These are phyloP conservation scores for Vicia faba DNA, from an alignment of 306 rosid genomes.

Conservation along the genomic window DNA sequence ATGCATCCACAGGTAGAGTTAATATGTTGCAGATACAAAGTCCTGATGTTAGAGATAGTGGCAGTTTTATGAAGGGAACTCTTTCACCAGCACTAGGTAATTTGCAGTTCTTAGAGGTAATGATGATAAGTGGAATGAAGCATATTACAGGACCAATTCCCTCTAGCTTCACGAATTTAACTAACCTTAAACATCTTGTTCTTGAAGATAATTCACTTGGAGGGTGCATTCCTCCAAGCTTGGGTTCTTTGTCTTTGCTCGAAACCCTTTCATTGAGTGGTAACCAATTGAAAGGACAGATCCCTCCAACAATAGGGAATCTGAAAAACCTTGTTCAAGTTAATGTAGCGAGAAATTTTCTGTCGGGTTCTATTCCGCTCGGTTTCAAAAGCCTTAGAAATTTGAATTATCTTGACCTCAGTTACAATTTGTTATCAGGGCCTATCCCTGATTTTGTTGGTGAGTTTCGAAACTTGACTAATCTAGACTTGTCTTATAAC, in stretches of 20 bases:
- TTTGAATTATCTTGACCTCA: constrained; percentile 78
- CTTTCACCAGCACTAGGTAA: constrained; percentile 76
- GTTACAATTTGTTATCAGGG: constrained; percentile 72
- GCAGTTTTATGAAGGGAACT: constrained; percentile 76
- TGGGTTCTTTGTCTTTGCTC: constrained; percentile 69
- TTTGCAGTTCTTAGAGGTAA: constrained; percentile 77
- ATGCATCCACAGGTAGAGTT: constrained; percentile 72
- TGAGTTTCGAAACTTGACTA: constrained; percentile 55
- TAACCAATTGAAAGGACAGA: constrained; percentile 71
- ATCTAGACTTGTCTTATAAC: constrained; percentile 77
- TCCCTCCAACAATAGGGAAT: constrained; percentile 72
- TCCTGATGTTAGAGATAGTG: constrained; percentile 47
- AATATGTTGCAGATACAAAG: constrained; percentile 76
- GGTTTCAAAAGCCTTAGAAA: constrained; percentile 50
- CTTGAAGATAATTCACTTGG: constrained; percentile 76
- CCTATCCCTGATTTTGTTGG: constrained; percentile 68
- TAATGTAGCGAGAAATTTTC: constrained; percentile 66
- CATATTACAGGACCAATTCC: constrained; percentile 83
- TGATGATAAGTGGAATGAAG: constrained; percentile 78
- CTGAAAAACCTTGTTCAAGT: constrained; percentile 63
- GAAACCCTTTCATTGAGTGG: constrained; percentile 71
- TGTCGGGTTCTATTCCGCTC: constrained; percentile 69
- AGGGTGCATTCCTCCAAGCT: constrained; percentile 77
- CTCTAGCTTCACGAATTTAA: constrained; percentile 63
- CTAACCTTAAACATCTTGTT: constrained; percentile 68